These are phyloP conservation scores for Kluyveromyces nonfermentans DNA, from an alignment of 805 yeast species.

Conservation along the genomic window DNA sequence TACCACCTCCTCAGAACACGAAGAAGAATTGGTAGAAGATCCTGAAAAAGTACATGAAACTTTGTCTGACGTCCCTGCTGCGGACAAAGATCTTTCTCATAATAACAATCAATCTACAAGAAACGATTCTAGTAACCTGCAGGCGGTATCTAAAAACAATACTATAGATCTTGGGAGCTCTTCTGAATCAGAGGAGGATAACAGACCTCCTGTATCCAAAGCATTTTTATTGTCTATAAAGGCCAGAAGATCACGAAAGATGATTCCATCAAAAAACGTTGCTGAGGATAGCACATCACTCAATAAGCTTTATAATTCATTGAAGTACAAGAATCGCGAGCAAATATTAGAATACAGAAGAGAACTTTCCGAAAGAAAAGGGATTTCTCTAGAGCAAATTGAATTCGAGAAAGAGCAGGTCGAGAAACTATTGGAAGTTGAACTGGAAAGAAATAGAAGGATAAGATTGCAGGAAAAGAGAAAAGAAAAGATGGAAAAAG, in stretches of 20 bases:
- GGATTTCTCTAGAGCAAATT: slow-evolving; percentile 31
- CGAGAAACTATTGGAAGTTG: slow-evolving; percentile 36
- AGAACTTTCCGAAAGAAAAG: slow-evolving; percentile 37
- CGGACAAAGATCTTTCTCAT: neutral
- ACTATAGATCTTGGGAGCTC: slow-evolving; percentile 12
- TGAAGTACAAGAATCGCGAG: slow-evolving; percentile 36
- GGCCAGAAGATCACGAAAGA: slow-evolving; percentile 27
- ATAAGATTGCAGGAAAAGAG: slow-evolving; percentile 37
- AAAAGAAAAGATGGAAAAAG: slow-evolving; percentile 16
- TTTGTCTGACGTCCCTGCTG: neutral
- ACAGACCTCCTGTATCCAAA: slow-evolving; percentile 23
- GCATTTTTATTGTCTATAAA: slow-evolving; percentile 29
- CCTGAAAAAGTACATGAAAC: neutral
- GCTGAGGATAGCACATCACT: slow-evolving; percentile 12
- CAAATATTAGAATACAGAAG: slow-evolving; percentile 44
- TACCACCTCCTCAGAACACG: neutral
- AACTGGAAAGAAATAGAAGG: slow-evolving; percentile 38
- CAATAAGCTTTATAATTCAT: slow-evolving; percentile 27
- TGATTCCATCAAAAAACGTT: slow-evolving; percentile 3
- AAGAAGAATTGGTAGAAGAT: neutral
- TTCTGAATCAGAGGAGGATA: slow-evolving; percentile 12
- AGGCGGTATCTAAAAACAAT: slow-evolving; percentile 9
- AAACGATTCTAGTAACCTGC: neutral
- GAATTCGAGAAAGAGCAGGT: slow-evolving; percentile 32
- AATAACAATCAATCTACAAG: neutral